phyloP scores from a whole-genome alignment of 768 basidiomycete species.

The Kwoniella shandongensis region DNA sequence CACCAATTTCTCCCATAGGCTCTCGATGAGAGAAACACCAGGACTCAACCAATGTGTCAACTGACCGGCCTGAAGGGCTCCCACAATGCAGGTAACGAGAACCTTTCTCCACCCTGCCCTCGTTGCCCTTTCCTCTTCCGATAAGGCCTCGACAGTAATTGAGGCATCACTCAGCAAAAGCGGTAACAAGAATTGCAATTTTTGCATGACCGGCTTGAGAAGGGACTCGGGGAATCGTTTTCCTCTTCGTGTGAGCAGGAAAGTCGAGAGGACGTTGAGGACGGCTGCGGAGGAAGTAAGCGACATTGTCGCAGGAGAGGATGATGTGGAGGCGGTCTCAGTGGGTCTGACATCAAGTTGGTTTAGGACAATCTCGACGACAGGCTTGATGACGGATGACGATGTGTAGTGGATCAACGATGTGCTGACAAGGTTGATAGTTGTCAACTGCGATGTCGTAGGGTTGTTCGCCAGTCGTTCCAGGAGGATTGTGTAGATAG shows the following conservation, averaged over 20 bases:
- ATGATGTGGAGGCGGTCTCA: slow-evolving; percentile 9
- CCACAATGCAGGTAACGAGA: slow-evolving; percentile 30
- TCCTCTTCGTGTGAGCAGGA: slow-evolving; percentile 46
- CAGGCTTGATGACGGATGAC: slow-evolving; percentile 55
- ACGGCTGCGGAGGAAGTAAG: slow-evolving; percentile 28
- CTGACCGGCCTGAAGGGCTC: slow-evolving; percentile 44
- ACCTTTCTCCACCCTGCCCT: slow-evolving; percentile 25
- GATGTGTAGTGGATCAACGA: slow-evolving; percentile 81
- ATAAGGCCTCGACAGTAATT: neutral
- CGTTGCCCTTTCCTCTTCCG: neutral
- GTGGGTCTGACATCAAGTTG: slow-evolving; percentile 6
- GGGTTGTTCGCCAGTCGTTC: slow-evolving; percentile 58
- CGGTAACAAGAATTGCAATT: slow-evolving; percentile 19
- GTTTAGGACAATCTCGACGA: slow-evolving; percentile 58
- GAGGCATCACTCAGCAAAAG: slow-evolving; percentile 4
- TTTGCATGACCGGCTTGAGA: slow-evolving; percentile 38
- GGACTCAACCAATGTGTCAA: slow-evolving; percentile 51
- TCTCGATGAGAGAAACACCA: slow-evolving; percentile 40
- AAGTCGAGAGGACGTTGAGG: slow-evolving; percentile 44
- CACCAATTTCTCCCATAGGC: slow-evolving; percentile 39
- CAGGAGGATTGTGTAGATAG: slow-evolving; percentile 64
- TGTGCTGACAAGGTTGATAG: slow-evolving; percentile 63
- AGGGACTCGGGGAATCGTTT: slow-evolving; percentile 41
- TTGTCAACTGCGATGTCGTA: slow-evolving; percentile 25
- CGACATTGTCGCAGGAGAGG: slow-evolving; percentile 3